Evolutionary conservation across 768 basidiomycete species (phyloP), one percentile per base, ranked within the genome.

Genomic region (Clitopilus hobsonii): DNA sequence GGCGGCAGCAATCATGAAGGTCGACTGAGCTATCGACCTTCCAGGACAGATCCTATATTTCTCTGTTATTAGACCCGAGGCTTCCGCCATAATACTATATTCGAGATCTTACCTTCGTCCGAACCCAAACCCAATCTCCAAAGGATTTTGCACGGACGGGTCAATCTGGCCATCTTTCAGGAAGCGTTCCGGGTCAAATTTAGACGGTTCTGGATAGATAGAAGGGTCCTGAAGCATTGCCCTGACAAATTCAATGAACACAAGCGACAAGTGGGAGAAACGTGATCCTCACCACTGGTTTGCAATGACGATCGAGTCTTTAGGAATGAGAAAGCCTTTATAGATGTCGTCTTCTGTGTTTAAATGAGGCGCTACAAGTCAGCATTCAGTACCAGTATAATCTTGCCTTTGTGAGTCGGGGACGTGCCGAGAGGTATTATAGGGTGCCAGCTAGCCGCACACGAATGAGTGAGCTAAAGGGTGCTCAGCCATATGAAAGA

Each of bases 111-210:
- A 49, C 48, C 48, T 49, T 49, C 48, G 48, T 27, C 48, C 48
- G 11, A 49, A 49, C 8, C 48, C 48, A 16, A 49, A 49, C 16
- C n/a, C 48, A 3, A 54, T 54, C 30, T 41, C 29, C 14, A 54
- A 45, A 8, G 63, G 63, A 48, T 64, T 64, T 28, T 56, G 54
- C 20, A 65, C 58, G 6, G 50, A 51, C 3, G 27, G 53, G 23
- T 64, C 38, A 29, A 60, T 22, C 29, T 62, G 59, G 2, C 59
- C 27, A 54, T 67, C 51, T 60, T 75, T 60, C 62, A 71, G 45
- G 57, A 72, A 77, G 5, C 76, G 61, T 7, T 72, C 75, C 2
- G 75, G 75, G 13, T 63, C 59, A 61, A 75, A 76, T 11, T 20
- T 32, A 1, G 61, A 54, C 6, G 74, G 70, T 3, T 72, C 61